phyloP scores from a whole-genome alignment of 306 rosid genomes.

The Rosa persica region DNA sequence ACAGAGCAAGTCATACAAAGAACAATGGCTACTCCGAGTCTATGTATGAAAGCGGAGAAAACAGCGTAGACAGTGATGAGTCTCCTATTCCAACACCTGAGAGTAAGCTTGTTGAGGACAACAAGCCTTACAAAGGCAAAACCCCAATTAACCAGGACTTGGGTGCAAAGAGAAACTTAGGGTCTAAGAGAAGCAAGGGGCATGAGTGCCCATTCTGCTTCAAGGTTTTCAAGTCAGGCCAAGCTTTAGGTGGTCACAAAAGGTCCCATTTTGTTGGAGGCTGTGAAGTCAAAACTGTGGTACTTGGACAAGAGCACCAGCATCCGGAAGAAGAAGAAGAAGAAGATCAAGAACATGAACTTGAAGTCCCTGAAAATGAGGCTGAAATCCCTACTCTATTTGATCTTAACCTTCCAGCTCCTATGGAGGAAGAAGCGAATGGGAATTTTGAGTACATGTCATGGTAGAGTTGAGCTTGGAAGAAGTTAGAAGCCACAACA shows the following conservation, averaged over 20 bases:
- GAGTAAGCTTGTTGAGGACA: constrained; percentile 13
- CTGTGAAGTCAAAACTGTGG: constrained; percentile 49
- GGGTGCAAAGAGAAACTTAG: constrained; percentile 43
- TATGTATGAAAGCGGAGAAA: constrained; percentile 60
- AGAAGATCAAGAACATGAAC: constrained; percentile 4
- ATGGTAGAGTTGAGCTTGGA: constrained; percentile 30
- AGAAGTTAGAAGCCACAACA: constrained; percentile 7
- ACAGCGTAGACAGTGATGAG: constrained; percentile 51
- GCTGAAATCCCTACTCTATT: constrained; percentile 47
- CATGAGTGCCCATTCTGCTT: constrained; percentile 90
- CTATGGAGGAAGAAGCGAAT: constrained; percentile 56
- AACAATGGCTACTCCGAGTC: constrained; percentile 40
- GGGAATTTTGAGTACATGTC: constrained; percentile 35
- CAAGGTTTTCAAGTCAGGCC: constrained; percentile 76
- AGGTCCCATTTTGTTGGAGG: constrained; percentile 91
- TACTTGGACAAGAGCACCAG: constrained; percentile 37
- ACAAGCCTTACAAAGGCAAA: constrained; percentile 21
- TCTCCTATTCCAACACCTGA: constrained; percentile 37
- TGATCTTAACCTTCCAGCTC: constrained; percentile 95
- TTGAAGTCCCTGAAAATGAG: constrained; percentile 24
- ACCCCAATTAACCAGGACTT: constrained; percentile 24
- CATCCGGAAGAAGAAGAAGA: not conserved
- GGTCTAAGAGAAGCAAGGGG: constrained; percentile 58
- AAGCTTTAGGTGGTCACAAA: constrained; percentile 97
- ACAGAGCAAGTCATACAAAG: constrained; percentile 43